Conservation (phyloP, 2,329 filamentous ascomycete genomes). For the Alternaria solani region DNA sequence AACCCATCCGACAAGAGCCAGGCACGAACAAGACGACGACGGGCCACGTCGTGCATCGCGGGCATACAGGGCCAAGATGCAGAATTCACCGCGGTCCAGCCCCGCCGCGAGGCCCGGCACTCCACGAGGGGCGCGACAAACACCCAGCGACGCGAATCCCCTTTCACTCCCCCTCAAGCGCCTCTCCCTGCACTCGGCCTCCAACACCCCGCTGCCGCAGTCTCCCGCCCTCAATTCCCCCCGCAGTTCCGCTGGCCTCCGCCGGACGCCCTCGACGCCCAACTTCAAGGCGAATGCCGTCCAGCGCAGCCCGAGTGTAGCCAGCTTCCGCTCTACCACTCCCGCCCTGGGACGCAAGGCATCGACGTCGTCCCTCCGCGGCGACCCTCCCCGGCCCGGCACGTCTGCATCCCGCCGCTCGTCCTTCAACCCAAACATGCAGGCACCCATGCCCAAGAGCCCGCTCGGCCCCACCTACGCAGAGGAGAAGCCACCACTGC, state of each 20-base stretch:
- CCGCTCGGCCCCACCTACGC: conserved; percentile 48
- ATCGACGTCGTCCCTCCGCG: conserved; percentile 55
- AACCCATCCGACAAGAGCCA: conserved; percentile 2
- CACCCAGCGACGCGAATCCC: conserved; percentile 47
- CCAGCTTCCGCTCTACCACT: conserved; percentile 52
- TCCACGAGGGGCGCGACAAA: conserved; percentile 34
- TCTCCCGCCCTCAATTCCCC: conserved; percentile 43
- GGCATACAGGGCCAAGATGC: conserved; percentile 37
- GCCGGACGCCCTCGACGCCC: conserved; percentile 41
- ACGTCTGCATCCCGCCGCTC: conserved; percentile 53
- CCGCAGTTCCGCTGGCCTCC: conserved; percentile 8
- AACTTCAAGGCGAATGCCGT: conserved; percentile 41
- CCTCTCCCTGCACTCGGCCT: conserved; percentile 48
- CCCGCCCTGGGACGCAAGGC: conserved; percentile 54
- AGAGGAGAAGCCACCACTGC: conserved; percentile 54
- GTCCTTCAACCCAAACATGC: conserved; percentile 54
- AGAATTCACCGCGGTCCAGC: conserved; percentile 27
- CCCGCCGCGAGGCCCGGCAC: conserved; percentile 18
- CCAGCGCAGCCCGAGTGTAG: conserved; percentile 54
- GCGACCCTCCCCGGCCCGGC: conserved; percentile 41
- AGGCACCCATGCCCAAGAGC: conserved; percentile 52
- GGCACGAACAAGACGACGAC: conserved; percentile 11
- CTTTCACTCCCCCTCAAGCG: conserved; percentile 47
- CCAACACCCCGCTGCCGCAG: conserved; percentile 40
- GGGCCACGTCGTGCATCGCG: conserved; percentile 37